A percentile compares a stretch with the other conserved stretches of the same genome.
These are phyloP conservation scores for Globisporangium heterothallicum DNA, from an alignment of 352 stramenopile genomes.

Conservation along the genomic window DNA sequence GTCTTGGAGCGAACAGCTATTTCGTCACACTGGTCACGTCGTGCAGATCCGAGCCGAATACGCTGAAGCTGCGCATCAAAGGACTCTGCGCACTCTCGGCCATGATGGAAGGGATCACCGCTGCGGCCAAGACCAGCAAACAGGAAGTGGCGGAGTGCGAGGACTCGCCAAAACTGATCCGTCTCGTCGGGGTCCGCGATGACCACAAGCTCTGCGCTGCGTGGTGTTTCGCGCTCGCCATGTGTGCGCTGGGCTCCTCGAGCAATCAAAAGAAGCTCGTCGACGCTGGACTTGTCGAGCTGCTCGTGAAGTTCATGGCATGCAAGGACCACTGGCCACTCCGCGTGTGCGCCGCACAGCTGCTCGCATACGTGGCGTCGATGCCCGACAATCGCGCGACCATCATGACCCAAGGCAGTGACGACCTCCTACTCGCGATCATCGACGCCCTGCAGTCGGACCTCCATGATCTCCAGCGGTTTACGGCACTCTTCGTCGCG, in stretches of 20 bases:
- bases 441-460: constrained; percentile 45
- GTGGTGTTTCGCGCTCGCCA: constrained; percentile 44
- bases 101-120: constrained; percentile 28
- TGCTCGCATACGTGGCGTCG: constrained; percentile 45
- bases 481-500: constrained; percentile 44
- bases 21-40: constrained; percentile 22
- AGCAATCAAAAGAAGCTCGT: constrained; percentile 49
- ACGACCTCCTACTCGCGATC: constrained; percentile 28
- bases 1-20: constrained; percentile 38
- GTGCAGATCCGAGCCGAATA: background rate
- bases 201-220: constrained; percentile 32
- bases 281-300: constrained; percentile 23
- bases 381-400: constrained; percentile 35
- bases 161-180: constrained; percentile 28
- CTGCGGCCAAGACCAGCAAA: constrained; percentile 38
- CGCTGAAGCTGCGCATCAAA: constrained; percentile 39
- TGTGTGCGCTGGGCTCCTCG: constrained; percentile 28
- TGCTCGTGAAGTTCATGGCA: constrained; percentile 32
- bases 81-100: constrained; percentile 45
- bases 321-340: constrained; percentile 15
- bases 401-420: constrained; percentile 38
- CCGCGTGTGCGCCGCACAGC: constrained; percentile 24
- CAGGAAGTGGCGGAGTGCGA: constrained; percentile 57
- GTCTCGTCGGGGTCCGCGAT: constrained; percentile 14
- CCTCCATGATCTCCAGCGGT: constrained; percentile 50